phyloP scores from a whole-genome alignment of 176 grass and related monocot species.

The Triticum monococcum region DNA sequence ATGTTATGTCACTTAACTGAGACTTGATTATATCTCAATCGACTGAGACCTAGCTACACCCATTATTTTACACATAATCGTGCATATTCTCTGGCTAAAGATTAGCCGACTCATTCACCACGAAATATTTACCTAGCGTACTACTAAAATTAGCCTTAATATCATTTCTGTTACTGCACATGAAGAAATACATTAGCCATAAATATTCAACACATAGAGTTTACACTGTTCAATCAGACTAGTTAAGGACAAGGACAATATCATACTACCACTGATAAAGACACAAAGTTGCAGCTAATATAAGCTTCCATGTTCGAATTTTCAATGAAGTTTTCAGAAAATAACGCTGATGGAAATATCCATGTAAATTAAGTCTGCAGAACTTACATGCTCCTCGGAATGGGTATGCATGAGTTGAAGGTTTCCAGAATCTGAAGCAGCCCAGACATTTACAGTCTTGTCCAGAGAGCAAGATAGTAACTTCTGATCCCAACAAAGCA shows the following conservation, averaged over 20 bases:
- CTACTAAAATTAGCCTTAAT: background rate
- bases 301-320: background rate
- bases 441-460: constrained; percentile 55
- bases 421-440: constrained; percentile 34
- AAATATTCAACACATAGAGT: constrained; percentile 9
- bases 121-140: background rate
- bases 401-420: constrained; percentile 52
- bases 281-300: background rate
- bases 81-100: background rate
- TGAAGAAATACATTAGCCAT: background rate
- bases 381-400: constrained; percentile 53
- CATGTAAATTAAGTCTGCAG: background rate
- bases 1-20: too few species aligned
- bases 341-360: background rate
- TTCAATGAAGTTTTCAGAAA: background rate
- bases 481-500: constrained; percentile 62
- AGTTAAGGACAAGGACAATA: background rate
- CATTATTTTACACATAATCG: background rate
- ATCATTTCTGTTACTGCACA: background rate
- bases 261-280: background rate
- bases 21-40: too few species aligned
- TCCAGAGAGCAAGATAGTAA: constrained; percentile 66
- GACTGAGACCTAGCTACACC: too few species aligned
- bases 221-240: background rate
- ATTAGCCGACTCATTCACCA: background rate